Base-by-base conservation (phyloP, 768 basidiomycete species). In the Leccinellum rugosiceps region DNA sequence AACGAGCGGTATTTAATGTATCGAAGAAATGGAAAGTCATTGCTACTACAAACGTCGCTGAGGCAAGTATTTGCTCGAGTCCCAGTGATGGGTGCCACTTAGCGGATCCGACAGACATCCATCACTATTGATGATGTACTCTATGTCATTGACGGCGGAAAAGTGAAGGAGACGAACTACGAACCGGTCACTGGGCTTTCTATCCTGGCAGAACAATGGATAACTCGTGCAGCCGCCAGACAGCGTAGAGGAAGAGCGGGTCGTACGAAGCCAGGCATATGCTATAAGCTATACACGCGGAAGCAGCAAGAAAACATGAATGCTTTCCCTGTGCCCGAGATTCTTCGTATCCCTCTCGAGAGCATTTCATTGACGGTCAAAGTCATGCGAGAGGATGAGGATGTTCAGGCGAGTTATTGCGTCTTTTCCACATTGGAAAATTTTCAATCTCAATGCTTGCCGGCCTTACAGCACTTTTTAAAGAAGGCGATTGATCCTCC, bases 191-290 rank as follows among this genome's bases (percentile, higher is more conserved):
- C 78, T 2, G 84, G 88, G 25, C 75, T 97, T 62, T 88, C 92
- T 28, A 76, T 80, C 50, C 74, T 98, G n/a, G 82, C 81, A 6
- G 94, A 97, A 67, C 80, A 79, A 35, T 92, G 90, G 85, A 79
- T 88, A 53, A 85, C 84, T 7, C 82, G 80, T 57, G 94, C 94
- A 1, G 88, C 90, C 3, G 90, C 87, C 3, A 78, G 83, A 58
- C 95, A 98, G 67, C 78, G 95, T 55, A 77, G 94, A 58, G 95
- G 95, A 58, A 84, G 95, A 66, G 94, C 95, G 2, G 95, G 95
- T 23, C 83, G 95, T 54, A 94, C 90, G 3, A 84, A 81, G 57
- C 84, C 88, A 1, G 92, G 91, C 0, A 70, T 83, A 55, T 97
- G 94, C 72, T 97, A 88, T 75, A 97, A 94, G 73, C 75, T 97